phyloP scores from a whole-genome alignment of 768 basidiomycete species.

The Calocera cornea region DNA sequence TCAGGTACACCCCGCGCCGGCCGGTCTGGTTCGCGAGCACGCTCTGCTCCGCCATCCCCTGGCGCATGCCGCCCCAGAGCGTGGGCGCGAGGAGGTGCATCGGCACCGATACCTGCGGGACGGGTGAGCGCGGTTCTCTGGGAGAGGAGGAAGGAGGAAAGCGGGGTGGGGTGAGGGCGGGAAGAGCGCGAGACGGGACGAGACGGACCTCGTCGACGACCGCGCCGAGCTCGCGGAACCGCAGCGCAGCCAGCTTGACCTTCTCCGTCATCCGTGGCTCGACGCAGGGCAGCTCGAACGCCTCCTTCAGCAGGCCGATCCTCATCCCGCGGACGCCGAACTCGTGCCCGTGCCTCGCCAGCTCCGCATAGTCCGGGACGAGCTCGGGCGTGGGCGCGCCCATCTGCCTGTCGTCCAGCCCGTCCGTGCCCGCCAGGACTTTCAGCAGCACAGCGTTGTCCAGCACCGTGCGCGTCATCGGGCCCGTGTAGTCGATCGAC shows the following conservation, averaged over 20 bases:
- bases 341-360: conserved; percentile 17
- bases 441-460: conserved; percentile 31
- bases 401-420: conserved; percentile 32
- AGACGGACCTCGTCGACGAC: conserved; percentile 30
- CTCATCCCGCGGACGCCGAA: conserved; percentile 25
- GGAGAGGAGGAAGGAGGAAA: conserved; percentile 8
- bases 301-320: conserved; percentile 33
- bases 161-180: too few relatives aligned
- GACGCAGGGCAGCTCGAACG: conserved; percentile 23
- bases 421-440: conserved; percentile 34
- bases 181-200: conserved; percentile 28
- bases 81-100: neutral
- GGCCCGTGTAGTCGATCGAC: conserved; percentile 32
- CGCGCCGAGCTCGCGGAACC: conserved; percentile 29
- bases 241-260: conserved; percentile 24
- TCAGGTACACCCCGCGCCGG: conserved; percentile 26
- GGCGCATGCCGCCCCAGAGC: neutral
- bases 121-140: neutral
- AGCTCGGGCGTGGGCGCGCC: conserved; percentile 26
- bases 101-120: conserved; percentile 11
- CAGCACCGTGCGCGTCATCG: conserved; percentile 24
- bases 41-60: neutral
- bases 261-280: conserved; percentile 27
- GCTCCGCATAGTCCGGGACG: conserved; percentile 24
- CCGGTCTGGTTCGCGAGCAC: conserved; percentile 19